Conservation (phyloP, 1,139 yeast genomes). For the Pichia sp. region DNA sequence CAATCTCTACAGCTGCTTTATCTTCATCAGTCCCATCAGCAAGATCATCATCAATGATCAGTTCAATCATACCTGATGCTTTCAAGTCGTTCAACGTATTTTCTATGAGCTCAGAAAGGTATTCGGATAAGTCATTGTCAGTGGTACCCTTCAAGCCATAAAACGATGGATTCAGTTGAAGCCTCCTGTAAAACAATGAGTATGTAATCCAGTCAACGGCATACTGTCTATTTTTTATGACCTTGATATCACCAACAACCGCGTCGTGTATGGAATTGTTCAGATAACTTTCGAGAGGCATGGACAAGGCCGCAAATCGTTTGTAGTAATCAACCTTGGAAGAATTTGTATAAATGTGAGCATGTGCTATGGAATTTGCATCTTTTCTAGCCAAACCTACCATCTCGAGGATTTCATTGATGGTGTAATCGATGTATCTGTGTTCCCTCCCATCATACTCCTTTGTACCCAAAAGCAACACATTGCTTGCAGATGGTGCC, state of each 20-base stretch:
- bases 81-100: slow-evolving; percentile 57
- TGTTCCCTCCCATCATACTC: slow-evolving; percentile 69
- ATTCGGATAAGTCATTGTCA: slow-evolving; percentile 68
- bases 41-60: slow-evolving; percentile 37
- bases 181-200: slow-evolving; percentile 73
- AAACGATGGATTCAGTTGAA: slow-evolving; percentile 79
- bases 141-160: slow-evolving; percentile 68
- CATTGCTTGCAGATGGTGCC: slow-evolving; percentile 47
- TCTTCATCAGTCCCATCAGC: slow-evolving; percentile 24
- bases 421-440: slow-evolving; percentile 59
- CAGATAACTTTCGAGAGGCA: slow-evolving; percentile 80
- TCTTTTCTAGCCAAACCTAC: slow-evolving; percentile 48
- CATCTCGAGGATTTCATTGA: slow-evolving; percentile 66
- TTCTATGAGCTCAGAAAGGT: slow-evolving; percentile 78
- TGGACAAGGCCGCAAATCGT: slow-evolving; percentile 63
- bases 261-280: slow-evolving; percentile 54
- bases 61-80: slow-evolving; percentile 56
- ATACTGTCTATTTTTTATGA: slow-evolving; percentile 69
- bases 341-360: slow-evolving; percentile 49
- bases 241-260: slow-evolving; percentile 60
- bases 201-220: slow-evolving; percentile 88
- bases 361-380: slow-evolving; percentile 32
- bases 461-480: slow-evolving; percentile 66
- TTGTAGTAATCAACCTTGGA: slow-evolving; percentile 57
- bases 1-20: slow-evolving; percentile 28